Evolutionary conservation across 2,329 filamentous ascomycete species (phyloP), one percentile per base, ranked within the genome.

Genomic region (Fusarium nematophilum): DNA sequence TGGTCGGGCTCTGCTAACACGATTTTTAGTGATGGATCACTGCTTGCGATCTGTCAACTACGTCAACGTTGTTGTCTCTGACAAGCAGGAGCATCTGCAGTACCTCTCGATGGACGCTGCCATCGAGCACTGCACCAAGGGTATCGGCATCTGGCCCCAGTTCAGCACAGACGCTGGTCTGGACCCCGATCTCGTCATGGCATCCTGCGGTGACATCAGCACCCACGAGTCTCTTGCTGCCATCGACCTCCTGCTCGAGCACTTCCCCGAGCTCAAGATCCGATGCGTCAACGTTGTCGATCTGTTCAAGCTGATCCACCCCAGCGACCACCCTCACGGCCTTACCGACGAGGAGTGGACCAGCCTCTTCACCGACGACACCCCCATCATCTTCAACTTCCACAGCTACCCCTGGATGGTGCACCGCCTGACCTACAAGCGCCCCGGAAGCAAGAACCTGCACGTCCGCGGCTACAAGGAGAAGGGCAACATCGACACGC

Each of bases 401-500:
- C 90, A 93, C 78, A 89, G 86, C 26, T 93, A 93, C 77, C 90
- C 90, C 8, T 93, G 88, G 89, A 81, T 93, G 68, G 85, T 93
- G 45, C 90, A 93, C 77, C 83, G 90, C 44, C 76, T 93, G 65
- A 90, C 89, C 1, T 93, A 92, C 78, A 89, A 90, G 77, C 86
- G 90, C 1, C 87, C 86, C 2, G 90, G 89, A 5, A 85, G 83
- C 72, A 72, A 81, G 38, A 87, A 90, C 74, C 75, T 93, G 59
- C 86, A 91, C 67, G 90, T 93, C n/a, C 82, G 87, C 26, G 90
- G 90, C 1, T 93, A 93, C 79, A 87, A 84, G 70, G 90, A 93
- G 79, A 93, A 93, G 82, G 90, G 90, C 39, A 93, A 93, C 73
- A 93, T 93, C 65, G 89, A 93, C 72, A 93, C 90, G 0, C 90